phyloP scores from a whole-genome alignment of 345 rosid genomes.

The Eucalyptus virginea region DNA sequence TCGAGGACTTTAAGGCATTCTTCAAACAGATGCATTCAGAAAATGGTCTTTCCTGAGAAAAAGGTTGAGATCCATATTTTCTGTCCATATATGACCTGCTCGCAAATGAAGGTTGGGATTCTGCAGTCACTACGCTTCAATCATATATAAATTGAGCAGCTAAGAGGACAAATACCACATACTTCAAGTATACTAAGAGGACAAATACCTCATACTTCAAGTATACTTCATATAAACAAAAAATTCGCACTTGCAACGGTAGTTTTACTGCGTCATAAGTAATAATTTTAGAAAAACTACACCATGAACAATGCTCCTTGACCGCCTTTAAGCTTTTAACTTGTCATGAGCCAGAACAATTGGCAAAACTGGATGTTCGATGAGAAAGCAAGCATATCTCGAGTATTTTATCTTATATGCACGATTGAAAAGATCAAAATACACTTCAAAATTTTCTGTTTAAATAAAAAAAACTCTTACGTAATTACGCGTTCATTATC shows the following conservation, averaged over 20 bases:
- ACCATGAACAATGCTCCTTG: not conserved
- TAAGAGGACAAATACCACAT: not conserved
- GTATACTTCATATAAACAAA: not conserved
- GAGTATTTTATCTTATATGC: not conserved
- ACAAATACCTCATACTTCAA: not conserved
- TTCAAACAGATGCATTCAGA: conserved; percentile 35
- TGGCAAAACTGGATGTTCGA: not conserved
- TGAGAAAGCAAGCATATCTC: not conserved
- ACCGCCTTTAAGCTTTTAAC: not conserved
- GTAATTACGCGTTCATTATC: conserved; percentile 45
- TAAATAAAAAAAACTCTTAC: conserved; percentile 26
- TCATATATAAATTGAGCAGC: not conserved
- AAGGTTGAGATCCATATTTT: conserved; percentile 46
- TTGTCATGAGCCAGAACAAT: not conserved
- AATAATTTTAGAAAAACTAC: not conserved
- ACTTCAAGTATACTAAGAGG: not conserved
- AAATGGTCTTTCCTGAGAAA: conserved; percentile 32
- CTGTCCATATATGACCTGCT: conserved; percentile 48
- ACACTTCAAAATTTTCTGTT: not conserved
- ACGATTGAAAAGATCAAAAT: not conserved
- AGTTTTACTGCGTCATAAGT: not conserved
- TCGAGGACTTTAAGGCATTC: conserved; percentile 62
- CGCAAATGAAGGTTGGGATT: not conserved
- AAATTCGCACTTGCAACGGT: not conserved
- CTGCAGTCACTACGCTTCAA: not conserved